These are phyloP conservation scores for Tulasnella sp. DNA, from an alignment of 768 basidiomycete species.

Conservation along the genomic window DNA sequence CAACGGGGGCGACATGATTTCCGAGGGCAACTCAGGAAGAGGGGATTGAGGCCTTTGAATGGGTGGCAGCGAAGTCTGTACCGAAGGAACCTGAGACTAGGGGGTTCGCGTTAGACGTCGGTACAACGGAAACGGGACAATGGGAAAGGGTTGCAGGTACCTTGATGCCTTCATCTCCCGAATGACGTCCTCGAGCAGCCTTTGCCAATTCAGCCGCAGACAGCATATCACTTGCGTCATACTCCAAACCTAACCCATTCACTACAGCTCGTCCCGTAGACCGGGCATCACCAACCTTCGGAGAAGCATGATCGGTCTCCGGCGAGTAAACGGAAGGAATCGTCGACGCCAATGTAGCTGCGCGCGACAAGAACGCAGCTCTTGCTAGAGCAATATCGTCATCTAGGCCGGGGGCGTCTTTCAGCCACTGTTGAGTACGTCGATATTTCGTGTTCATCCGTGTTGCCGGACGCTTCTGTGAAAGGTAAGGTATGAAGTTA, in stretches of 20 bases:
- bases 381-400: neutral
- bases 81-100: neutral
- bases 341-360: constrained; percentile 2
- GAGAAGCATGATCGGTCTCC: neutral
- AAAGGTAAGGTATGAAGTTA: neutral
- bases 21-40: constrained; percentile 4
- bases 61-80: neutral
- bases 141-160: neutral
- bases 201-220: constrained; percentile 12
- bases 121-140: neutral
- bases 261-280: neutral
- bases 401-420: neutral
- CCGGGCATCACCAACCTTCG: neutral
- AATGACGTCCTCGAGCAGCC: neutral
- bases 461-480: neutral
- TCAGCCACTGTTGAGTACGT: neutral
- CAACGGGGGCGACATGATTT: constrained; percentile 12
- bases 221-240: neutral
- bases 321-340: constrained; percentile 14
- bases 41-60: neutral
- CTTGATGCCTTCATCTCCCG: neutral
- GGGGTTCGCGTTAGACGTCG: neutral
- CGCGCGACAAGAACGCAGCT: neutral
- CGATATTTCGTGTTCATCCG: neutral
- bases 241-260: neutral